Base-by-base conservation (phyloP, 2,329 filamentous ascomycete genomes). In the Blastomyces parvus region DNA sequence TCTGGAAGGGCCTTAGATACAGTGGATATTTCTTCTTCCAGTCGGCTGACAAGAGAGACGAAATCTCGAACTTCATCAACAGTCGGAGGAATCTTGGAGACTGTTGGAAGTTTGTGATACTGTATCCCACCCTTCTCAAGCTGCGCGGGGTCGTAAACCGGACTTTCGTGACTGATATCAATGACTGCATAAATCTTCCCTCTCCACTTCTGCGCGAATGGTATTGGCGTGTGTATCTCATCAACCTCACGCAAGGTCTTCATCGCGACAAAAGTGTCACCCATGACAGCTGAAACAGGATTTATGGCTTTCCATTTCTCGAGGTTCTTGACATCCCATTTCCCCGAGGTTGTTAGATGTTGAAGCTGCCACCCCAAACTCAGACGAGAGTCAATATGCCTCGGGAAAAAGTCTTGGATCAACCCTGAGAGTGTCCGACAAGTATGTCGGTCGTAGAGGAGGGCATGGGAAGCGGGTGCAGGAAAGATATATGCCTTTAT, bases 241-340 rank as follows among this genome's bases (percentile, higher is more conserved):
- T 97, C 93, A 1, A 91, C 89, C 74, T 97, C 91, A 42, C 93
- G 86, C 25, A 97, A 82, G 0, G 94, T 97, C 77, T 97, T 97
- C 83, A 97, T 88, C 2, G 91, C 92, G 33, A 90, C 86, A 73
- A 97, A 97, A 4, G 91, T 80, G 17, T 85, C 85, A 0, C 84
- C 89, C 64, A 97, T 94, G 3, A 88, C 86, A 1, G 83, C 82
- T 0, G 90, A 95, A 0, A 96, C 89, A 0, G 91, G 89, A 1
- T 80, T 76, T 0, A 95, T 88, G 22, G 85, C 86, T 74, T 90
- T 84, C 93, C 93, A 97, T 73, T 97, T 97, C 64, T 84, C 86
- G 13, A 97, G 81, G 71, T 97, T 97, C 78, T 97, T 97, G 68
- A 97, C 91, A 71, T 97, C 93, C 93, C 93, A 97, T 77, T 97